phyloP scores from a whole-genome alignment of 106 monocot species.

The Dendrobium officinale region DNA sequence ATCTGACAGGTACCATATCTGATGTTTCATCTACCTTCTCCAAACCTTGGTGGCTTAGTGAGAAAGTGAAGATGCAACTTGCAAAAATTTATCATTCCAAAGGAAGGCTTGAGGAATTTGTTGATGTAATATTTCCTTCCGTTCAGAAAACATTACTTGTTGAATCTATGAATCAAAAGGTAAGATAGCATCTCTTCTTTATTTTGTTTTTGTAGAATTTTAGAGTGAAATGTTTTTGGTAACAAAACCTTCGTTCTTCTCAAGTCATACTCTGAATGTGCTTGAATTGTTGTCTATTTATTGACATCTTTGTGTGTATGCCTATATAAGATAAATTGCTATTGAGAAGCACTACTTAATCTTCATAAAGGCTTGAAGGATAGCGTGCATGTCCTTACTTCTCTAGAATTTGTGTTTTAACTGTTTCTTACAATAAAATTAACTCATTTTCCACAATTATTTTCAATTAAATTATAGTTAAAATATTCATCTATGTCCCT shows the following conservation, averaged over 20 bases:
- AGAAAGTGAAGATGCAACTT: constrained; percentile 76
- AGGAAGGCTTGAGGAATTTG: constrained; percentile 72
- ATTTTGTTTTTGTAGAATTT: background rate
- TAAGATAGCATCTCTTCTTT: constrained; percentile 11
- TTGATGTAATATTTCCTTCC: constrained; percentile 43
- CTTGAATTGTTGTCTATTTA: background rate
- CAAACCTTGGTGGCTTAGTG: constrained; percentile 69
- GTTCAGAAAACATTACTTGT: constrained; percentile 63
- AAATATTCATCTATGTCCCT: background rate
- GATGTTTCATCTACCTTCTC: constrained; percentile 6
- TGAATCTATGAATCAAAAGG: constrained; percentile 64
- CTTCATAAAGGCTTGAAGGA: background rate
- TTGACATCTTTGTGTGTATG: background rate
- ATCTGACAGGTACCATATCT: constrained; percentile 2
- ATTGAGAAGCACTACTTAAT: background rate
- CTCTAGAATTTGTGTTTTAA: background rate
- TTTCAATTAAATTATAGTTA: background rate
- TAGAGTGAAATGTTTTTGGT: background rate
- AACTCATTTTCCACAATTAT: background rate
- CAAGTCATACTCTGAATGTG: background rate
- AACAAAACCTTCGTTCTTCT: background rate
- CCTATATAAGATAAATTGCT: background rate
- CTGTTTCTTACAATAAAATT: background rate
- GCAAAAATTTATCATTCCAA: constrained; percentile 69
- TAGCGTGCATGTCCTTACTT: background rate